phyloP scores from a whole-genome alignment of 2,329 filamentous ascomycete genomes.

The Exophiala phaeomuriformis region DNA sequence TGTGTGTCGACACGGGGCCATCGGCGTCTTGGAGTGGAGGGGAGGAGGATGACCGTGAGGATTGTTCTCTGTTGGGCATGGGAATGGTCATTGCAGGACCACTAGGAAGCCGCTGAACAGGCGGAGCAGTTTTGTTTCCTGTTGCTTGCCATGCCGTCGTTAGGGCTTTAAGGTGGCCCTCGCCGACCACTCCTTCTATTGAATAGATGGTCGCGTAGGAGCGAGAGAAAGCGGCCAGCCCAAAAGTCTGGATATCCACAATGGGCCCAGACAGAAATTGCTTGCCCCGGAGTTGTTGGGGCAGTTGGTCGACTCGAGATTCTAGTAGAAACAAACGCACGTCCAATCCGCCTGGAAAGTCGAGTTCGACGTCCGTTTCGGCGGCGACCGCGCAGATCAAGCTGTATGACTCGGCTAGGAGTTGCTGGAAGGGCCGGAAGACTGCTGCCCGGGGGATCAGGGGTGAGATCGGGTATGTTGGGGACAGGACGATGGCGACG shows the following conservation, averaged over 20 bases:
- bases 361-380: slow-evolving; percentile 54
- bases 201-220: slow-evolving; percentile 19
- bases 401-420: slow-evolving; percentile 70
- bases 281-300: slow-evolving; percentile 5
- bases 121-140: slow-evolving; percentile 8
- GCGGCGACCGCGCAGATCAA: slow-evolving; percentile 67
- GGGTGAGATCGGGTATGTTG: slow-evolving; percentile 10
- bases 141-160: slow-evolving; percentile 19
- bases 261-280: slow-evolving; percentile 40
- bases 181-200: slow-evolving; percentile 36
- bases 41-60: too few species aligned
- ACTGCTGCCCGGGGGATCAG: slow-evolving; percentile 15
- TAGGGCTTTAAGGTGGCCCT: slow-evolving; percentile 37
- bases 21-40: background rate
- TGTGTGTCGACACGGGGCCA: slow-evolving; percentile 37
- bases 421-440: slow-evolving; percentile 46
- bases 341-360: slow-evolving; percentile 66
- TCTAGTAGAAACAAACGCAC: slow-evolving; percentile 63
- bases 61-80: background rate
- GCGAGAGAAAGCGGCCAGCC: slow-evolving; percentile 31
- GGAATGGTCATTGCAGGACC: slow-evolving; percentile 13
- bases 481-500: slow-evolving; percentile 15
- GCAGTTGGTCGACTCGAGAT: slow-evolving; percentile 14
- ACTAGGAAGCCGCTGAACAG: slow-evolving; percentile 14
- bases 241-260: slow-evolving; percentile 44